Base-by-base conservation (phyloP, 2,329 filamentous ascomycete genomes). In the Cordyceps tenuipes region DNA sequence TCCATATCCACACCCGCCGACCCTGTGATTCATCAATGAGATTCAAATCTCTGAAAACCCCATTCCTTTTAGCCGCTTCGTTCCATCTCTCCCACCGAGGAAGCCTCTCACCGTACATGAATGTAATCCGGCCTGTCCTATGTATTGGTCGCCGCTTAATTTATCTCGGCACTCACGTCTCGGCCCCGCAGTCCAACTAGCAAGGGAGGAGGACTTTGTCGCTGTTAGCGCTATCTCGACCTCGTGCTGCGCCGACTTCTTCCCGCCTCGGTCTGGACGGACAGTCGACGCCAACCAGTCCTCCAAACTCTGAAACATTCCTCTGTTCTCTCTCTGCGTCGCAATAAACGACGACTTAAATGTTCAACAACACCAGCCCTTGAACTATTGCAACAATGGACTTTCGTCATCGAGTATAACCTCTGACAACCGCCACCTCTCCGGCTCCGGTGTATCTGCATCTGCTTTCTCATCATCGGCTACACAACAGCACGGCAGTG, bases 211-310 rank as follows among this genome's bases (percentile, higher is more conserved):
- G 9, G 23, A 26, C n/a, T 26, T 26, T 46, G 26, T 29, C 17
- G 41, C 41, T 57, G 29, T 31, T 48, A 43, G 44, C 43, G 54
- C 31, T 48, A 47, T 57, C 43, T n/a, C 41, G 41, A 47, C 52
- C 52, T 55, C n/a, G 52, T 55, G 41, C 52, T 55, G 52, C 41
- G 39, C 52, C 52, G 41, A 46, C 41, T 55, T 46, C 10, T 23
- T 55, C 53, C n/a, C n/a, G 15, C 41, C 43, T 46, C 43, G 41
- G 41, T 43, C 15, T 43, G 2, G 13, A 43, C 15, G 41, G 13
- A 43, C 15, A 43, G 41, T 43, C 34, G 17, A 43, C 2, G 39
- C 39, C 52, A 26, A 17, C 26, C 39, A 46, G 19, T 39, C 36
- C 52, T 21, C 17, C 23, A 23, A 47, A 31, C 17, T n/a, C 36